phyloP scores from a whole-genome alignment of 345 rosid genomes.

The Abelmoschus esculentus region DNA sequence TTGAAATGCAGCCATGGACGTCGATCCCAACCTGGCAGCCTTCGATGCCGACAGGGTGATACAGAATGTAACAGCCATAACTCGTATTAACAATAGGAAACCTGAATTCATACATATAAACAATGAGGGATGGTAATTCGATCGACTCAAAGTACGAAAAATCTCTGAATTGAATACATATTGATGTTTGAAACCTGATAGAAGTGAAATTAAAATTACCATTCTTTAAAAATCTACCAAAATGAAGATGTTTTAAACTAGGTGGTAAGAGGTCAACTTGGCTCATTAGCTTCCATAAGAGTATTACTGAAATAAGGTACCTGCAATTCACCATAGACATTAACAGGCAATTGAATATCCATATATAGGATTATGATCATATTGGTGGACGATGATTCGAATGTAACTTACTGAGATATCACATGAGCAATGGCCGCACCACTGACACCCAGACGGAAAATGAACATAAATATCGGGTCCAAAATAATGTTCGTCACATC shows the following conservation, averaged over 20 bases:
- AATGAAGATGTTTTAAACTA: slow-evolving; percentile 49
- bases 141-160: not conserved
- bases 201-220: slow-evolving; percentile 27
- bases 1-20: slow-evolving; percentile 92
- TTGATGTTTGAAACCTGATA: not conserved
- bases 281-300: slow-evolving; percentile 62
- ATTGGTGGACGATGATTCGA: not conserved
- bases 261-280: slow-evolving; percentile 65
- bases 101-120: slow-evolving; percentile 35
- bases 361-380: not conserved
- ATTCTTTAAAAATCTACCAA: slow-evolving; percentile 67
- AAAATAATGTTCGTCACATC: slow-evolving; percentile 74
- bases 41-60: slow-evolving; percentile 86
- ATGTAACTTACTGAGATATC: slow-evolving; percentile 76
- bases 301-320: slow-evolving; percentile 67
- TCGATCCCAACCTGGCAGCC: slow-evolving; percentile 79
- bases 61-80: slow-evolving; percentile 80
- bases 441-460: slow-evolving; percentile 56
- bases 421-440: slow-evolving; percentile 96
- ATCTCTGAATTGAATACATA: not conserved
- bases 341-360: not conserved
- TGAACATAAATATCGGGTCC: slow-evolving; percentile 71
- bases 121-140: not conserved
- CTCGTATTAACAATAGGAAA: slow-evolving; percentile 71
- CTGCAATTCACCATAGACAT: slow-evolving; percentile 28